Conservation (phyloP, 2,329 filamentous ascomycete species). For the Aspergillus brasiliensis region DNA sequence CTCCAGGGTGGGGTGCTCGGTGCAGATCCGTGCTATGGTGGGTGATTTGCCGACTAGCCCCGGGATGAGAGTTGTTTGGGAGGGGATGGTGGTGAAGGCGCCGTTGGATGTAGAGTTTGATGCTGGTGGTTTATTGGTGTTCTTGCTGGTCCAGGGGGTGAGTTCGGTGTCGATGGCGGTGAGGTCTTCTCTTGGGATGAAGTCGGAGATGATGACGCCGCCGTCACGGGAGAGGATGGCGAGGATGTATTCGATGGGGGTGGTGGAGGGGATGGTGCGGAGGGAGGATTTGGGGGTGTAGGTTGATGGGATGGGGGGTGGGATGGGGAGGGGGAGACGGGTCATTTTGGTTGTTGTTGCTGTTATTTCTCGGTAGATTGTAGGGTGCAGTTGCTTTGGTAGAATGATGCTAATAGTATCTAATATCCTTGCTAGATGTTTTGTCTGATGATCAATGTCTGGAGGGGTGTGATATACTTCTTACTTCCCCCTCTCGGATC, state of each 20-base stretch:
- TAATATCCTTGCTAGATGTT: background rate
- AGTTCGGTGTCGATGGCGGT: conserved; percentile 26
- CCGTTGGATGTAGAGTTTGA: conserved; percentile 6
- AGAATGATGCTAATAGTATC: background rate
- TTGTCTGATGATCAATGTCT: background rate
- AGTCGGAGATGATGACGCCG: conserved; percentile 34
- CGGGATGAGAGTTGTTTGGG: conserved; percentile 27
- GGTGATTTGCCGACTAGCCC: conserved; percentile 35
- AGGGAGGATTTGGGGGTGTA: conserved; percentile 19
- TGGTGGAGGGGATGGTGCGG: conserved; percentile 24
- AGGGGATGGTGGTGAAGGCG: conserved; percentile 26
- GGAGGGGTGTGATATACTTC: background rate
- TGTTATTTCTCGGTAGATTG: background rate
- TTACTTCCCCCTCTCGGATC: background rate
- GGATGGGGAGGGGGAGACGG: conserved; percentile 11
- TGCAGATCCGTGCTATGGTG: conserved; percentile 27
- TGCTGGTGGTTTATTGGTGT: conserved; percentile 1
- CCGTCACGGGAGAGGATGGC: conserved; percentile 35
- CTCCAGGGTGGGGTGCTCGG: conserved; percentile 24
- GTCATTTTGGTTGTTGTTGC: conserved; percentile 2
- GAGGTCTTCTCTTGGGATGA: conserved; percentile 28
- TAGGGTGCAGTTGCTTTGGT: background rate
- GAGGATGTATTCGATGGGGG: conserved; percentile 34
- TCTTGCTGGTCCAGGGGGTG: conserved; percentile 9
- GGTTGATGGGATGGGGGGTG: conserved; percentile 10